Evolutionary conservation across 2,329 filamentous ascomycete genomes (phyloP), one percentile per base, ranked within the genome.

Genomic region (Delphinella strobiligena): DNA sequence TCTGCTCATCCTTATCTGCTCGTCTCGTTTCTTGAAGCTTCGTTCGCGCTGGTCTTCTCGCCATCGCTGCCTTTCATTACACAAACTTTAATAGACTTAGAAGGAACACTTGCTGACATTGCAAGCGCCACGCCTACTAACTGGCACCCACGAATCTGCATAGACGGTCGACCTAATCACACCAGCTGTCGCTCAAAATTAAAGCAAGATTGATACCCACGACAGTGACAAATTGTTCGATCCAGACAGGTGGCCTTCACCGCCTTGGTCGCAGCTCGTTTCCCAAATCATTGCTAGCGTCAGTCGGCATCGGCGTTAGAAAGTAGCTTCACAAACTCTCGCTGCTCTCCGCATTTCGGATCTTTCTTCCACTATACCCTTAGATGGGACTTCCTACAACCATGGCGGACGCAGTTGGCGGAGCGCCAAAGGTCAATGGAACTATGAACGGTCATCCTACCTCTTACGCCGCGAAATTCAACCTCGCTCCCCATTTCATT

Each of bases 401-500:
- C 36, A 60, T 60, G 57, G 55, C 58, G 39, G 51, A 59, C 50
- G 57, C 55, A 52, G 62, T 62, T 51, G 63, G 61, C 53, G 57
- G 54, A 51, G 55, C 54, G 37, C 35, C 51, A 42, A 54, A 52
- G 50, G 48, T 41, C 36, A 49, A 59, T 51, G 54, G 55, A 42
- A 47, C 52, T 31, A 54, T 62, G 48, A 76, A 75, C 54, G 73
- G 71, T 56, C 59, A 65, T 38, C 61, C 65, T 41, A 73, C 72
- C 56, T 78, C 80, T 41, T 87, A 83, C 60, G 77, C 86, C 49
- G 80, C 86, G 52, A 86, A 82, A 67, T 78, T 85, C 69, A 79
- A 83, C 50, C 64, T 98, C 47, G 78, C 87, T 47, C 73, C 86
- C 64, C 91, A 98, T 71, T 98, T 96, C 67, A 93, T 96, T 61